Evolutionary conservation across 768 basidiomycete genomes (phyloP).

Genomic region (Podaxis sp.): DNA sequence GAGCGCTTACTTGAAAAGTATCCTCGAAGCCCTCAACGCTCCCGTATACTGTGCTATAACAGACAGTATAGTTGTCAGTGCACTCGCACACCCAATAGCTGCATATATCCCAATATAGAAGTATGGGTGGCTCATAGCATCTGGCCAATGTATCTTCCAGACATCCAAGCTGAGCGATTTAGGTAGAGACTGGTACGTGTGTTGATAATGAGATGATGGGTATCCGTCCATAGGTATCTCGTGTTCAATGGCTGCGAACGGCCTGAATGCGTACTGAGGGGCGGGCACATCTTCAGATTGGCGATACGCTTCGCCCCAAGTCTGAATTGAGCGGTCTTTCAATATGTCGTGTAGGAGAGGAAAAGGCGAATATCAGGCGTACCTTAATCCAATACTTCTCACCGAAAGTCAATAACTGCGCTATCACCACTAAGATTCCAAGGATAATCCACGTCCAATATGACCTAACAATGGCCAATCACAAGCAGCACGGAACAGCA

Average conservation of each 20-base stretch:
- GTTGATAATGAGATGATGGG: conserved; percentile 27
- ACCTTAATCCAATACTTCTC: conserved; percentile 82
- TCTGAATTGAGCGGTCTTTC: conserved; percentile 27
- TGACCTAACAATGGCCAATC: conserved; percentile 37
- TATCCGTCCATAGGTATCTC: conserved; percentile 37
- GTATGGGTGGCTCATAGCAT: conserved; percentile 58
- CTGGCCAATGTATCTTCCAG: conserved; percentile 36
- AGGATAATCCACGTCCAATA: conserved; percentile 69
- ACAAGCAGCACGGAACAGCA: neutral
- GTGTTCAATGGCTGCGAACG: conserved; percentile 38
- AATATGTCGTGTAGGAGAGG: neutral
- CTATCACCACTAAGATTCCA: conserved; percentile 44
- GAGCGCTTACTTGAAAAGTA: conserved; percentile 38
- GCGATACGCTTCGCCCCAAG: conserved; percentile 68
- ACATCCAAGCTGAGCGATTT: neutral
- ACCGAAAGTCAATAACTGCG: conserved; percentile 51
- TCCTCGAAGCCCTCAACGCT: conserved; percentile 47
- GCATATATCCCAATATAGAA: conserved; percentile 75
- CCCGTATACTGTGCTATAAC: conserved; percentile 61
- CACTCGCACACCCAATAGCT: conserved; percentile 52
- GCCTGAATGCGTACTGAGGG: conserved; percentile 28
- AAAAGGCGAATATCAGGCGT: neutral
- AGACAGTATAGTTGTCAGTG: conserved; percentile 45
- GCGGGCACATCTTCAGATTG: neutral
- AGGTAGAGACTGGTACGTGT: neutral